Percentiles rank a stretch among this genome's conserved stretches.
phyloP scores from a whole-genome alignment of 2,329 filamentous ascomycete genomes.

The Macroventuria anomochaeta region DNA sequence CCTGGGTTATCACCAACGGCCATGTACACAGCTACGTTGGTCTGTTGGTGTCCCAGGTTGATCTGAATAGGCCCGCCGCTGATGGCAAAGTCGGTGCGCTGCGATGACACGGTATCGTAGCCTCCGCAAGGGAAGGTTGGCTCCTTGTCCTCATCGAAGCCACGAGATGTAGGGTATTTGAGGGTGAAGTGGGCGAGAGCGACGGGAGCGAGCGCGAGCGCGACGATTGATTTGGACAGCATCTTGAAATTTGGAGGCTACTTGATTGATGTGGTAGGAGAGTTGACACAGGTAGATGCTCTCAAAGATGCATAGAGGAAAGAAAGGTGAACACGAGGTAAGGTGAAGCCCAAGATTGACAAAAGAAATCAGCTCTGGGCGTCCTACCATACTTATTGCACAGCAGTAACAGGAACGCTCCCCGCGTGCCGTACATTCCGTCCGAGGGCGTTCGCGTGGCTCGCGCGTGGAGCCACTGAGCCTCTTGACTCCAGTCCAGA shows the following conservation, averaged over 20 bases:
- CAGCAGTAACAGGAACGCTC: conserved; percentile 20
- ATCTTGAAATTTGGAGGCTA: conserved; percentile 29
- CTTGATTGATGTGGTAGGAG: neutral
- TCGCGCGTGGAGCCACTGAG: conserved; percentile 32
- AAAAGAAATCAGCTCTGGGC: conserved; percentile 19
- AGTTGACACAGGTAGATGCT: neutral
- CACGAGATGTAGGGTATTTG: conserved; percentile 59
- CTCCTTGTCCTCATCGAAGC: conserved; percentile 57
- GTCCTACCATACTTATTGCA: conserved; percentile 38
- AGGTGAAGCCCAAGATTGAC: conserved; percentile 5
- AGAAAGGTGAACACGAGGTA: neutral
- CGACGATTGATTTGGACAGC: conserved; percentile 43
- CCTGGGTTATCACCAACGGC: conserved; percentile 60
- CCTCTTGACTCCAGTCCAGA: conserved; percentile 16
- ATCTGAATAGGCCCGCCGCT: conserved; percentile 60
- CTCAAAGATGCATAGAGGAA: neutral
- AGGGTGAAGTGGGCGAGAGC: conserved; percentile 64
- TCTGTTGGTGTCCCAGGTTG: conserved; percentile 59
- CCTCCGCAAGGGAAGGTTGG: conserved; percentile 59
- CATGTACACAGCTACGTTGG: conserved; percentile 61
- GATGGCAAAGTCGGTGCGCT: conserved; percentile 58
- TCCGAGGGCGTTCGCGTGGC: conserved; percentile 29
- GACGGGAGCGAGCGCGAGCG: conserved; percentile 53
- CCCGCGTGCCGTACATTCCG: conserved; percentile 38
- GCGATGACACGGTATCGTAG: conserved; percentile 50